Base-by-base conservation (phyloP, 208 protist species). In the Trypanosoma mega region DNA sequence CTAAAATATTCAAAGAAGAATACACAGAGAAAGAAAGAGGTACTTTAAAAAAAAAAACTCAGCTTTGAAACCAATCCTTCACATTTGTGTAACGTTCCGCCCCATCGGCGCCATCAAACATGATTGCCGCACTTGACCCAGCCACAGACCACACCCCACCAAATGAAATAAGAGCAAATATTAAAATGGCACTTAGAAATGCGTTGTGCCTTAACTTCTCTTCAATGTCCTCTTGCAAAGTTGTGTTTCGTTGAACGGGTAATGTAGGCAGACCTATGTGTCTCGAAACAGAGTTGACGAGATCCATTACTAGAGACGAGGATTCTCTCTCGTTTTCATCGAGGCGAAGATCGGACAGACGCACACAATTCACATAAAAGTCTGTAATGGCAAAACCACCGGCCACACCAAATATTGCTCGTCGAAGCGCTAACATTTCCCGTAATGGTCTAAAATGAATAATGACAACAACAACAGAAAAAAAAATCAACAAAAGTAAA, bases 371-470 rank as follows among this genome's bases (percentile, higher is more conserved):
- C 2, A 66, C 51, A 27, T 65, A 72, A 18, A 68, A 54, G 31
- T 80, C 72, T 1, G 62, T 63, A 30, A 84, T 77, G 14, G 72
- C 43, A 48, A 77, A 84, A 2, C 77, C 77, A 57, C 77, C 72
- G 12, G 54, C 39, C 14, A 78, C 23, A 16, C 63, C 39, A 60
- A 84, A 84, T 3, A 78, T 7, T 2, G 63, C 48, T 18, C 53
- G 60, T 33, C 43, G 68, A 14, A 36, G 43, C 36, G 34, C 45
- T 12, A 65, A 58, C 68, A 65, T 65, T n/a, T 23, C 39, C 41
- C 23, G 34, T 56, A 12, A 29, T 29, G 47, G 16, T 31, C 30
- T 30, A 34, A 31, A 70, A 59, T 14, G 27, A 3, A 43, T 37
- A 39, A 36, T 56, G 51, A 58, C 41, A 45, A 53, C 21, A 33